Evolutionary conservation across 805 yeast genomes (phyloP).

Genomic region (Komagataella ulmi): DNA sequence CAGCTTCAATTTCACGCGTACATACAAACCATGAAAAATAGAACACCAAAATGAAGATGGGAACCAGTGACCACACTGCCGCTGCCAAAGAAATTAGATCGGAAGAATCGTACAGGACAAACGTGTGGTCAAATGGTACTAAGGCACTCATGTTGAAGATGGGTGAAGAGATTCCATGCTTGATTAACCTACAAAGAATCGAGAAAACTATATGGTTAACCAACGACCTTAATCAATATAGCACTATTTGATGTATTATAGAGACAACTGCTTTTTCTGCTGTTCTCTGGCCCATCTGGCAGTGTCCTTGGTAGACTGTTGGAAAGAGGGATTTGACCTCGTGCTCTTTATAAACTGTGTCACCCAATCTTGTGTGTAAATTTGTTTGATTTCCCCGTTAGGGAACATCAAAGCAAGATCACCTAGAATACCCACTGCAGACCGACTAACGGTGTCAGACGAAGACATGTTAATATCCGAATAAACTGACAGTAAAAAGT

Average conservation of each 20-base stretch:
- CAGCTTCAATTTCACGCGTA: slow-evolving; percentile 77
- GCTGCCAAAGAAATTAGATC: slow-evolving; percentile 45
- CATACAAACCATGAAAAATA: slow-evolving; percentile 75
- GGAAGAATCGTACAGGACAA: slow-evolving; percentile 61
- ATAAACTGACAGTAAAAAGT: slow-evolving; percentile 47
- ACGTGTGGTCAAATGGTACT: slow-evolving; percentile 75
- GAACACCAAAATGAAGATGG: slow-evolving; percentile 66
- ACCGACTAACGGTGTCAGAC: slow-evolving; percentile 62
- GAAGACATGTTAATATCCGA: slow-evolving; percentile 45
- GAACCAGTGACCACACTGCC: slow-evolving; percentile 69
- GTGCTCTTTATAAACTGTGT: slow-evolving; percentile 63
- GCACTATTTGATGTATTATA: not conserved
- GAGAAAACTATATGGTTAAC: not conserved
- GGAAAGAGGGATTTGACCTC: slow-evolving; percentile 46
- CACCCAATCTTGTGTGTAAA: slow-evolving; percentile 68
- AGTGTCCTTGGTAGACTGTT: slow-evolving; percentile 68
- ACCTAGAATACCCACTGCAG: slow-evolving; percentile 85
- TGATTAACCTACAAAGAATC: not conserved
- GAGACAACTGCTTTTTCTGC: slow-evolving; percentile 24
- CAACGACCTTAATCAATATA: not conserved
- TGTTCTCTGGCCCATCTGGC: slow-evolving; percentile 97
- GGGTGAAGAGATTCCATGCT: not conserved
- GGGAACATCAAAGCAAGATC: slow-evolving; percentile 84
- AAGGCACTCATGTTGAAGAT: not conserved
- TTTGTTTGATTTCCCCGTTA: slow-evolving; percentile 56